These are phyloP conservation scores for Cardiospermum halicacabum DNA, from an alignment of 345 rosid genomes.

Conservation along the genomic window DNA sequence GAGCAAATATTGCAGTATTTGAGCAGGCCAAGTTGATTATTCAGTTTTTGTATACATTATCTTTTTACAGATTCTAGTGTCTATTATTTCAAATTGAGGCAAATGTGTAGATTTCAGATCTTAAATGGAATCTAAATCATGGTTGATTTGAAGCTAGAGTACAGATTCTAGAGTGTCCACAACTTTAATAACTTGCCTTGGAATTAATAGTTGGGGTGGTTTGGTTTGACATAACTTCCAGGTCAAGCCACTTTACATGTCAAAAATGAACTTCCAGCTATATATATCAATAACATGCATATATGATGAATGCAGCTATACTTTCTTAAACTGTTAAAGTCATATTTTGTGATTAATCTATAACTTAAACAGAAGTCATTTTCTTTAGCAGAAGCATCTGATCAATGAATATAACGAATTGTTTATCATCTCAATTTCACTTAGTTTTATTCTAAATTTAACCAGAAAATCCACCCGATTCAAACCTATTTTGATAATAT, in stretches of 20 bases:
- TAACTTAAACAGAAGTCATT: slow-evolving; percentile 26
- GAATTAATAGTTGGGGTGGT: background rate
- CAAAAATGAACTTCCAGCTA: background rate
- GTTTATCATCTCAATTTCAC: slow-evolving; percentile 15
- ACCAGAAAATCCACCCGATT: slow-evolving; percentile 39
- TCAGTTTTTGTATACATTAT: background rate
- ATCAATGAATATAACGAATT: slow-evolving; percentile 16
- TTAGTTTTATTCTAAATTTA: slow-evolving; percentile 21
- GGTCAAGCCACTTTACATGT: background rate
- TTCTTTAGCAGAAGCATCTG: slow-evolving; percentile 28
- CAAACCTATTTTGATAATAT: slow-evolving; percentile 34
- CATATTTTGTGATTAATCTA: slow-evolving; percentile 17
- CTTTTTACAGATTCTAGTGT: background rate
- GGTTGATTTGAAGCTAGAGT: no score
- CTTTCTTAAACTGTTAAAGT: slow-evolving; percentile 12
- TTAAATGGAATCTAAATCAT: no score
- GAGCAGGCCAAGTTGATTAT: background rate
- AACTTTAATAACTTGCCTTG: background rate
- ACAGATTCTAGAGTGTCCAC: background rate
- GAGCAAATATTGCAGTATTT: background rate
- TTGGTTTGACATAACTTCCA: background rate
- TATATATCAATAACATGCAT: slow-evolving; percentile 16
- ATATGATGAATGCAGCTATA: slow-evolving; percentile 14
- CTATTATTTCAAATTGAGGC: no score
- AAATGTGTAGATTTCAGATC: no score